phyloP scores from a whole-genome alignment of 495 filamentous ascomycete genomes.

The Hyaloscypha variabilis region DNA sequence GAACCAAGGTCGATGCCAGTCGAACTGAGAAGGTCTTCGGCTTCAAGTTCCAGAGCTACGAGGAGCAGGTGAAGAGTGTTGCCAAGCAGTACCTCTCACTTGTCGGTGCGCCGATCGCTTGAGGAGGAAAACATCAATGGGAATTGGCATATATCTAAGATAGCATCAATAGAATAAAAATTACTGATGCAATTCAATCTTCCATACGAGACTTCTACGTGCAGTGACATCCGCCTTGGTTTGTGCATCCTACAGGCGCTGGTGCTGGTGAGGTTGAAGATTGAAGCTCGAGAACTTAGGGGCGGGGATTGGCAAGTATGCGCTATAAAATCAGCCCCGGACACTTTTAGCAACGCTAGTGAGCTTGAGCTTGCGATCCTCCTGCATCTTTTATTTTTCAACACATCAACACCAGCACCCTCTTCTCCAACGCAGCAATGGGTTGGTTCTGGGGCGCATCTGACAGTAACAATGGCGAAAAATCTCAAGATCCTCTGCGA shows the following conservation, averaged over 20 bases:
- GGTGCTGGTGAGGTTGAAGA: not conserved
- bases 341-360: not conserved
- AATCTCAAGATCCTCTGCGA: slow-evolving; percentile 65
- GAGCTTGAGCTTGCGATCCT: not conserved
- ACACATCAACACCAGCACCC: not conserved
- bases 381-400: not conserved
- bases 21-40: slow-evolving; percentile 49
- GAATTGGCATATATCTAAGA: no score
- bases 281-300: no score
- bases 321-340: not conserved
- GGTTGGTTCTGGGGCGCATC: slow-evolving; percentile 34
- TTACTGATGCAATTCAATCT: not conserved
- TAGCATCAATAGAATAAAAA: no score
- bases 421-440: slow-evolving; percentile 18
- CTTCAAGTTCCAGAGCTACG: slow-evolving; percentile 45
- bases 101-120: slow-evolving; percentile 14
- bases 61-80: slow-evolving; percentile 49
- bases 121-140: not conserved
- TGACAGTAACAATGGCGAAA: slow-evolving; percentile 18
- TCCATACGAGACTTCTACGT: no score
- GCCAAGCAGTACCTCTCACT: slow-evolving; percentile 41
- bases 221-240: not conserved
- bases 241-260: not conserved
- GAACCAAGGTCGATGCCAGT: slow-evolving; percentile 43
- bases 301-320: not conserved